Evolutionary conservation across 148 eudicot species (phyloP).

Genomic region (Tetragonia tetragonoides): DNA sequence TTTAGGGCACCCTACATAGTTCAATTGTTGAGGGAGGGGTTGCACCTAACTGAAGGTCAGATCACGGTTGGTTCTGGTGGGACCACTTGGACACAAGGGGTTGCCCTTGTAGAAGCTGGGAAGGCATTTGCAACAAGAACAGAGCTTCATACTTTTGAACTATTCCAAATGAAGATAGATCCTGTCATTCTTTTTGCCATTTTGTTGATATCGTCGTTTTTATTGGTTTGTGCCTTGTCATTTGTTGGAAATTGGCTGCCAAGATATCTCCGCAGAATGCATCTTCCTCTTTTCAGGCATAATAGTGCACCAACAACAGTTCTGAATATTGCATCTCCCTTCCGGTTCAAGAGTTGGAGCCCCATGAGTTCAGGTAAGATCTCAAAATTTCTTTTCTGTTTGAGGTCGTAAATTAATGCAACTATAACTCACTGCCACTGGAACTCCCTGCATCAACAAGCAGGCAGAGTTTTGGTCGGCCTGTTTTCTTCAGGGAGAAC

Average conservation of each 20-base stretch:
- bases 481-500: neutral
- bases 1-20: slow-evolving; percentile 93
- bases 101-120: slow-evolving; percentile 93
- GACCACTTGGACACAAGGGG: slow-evolving; percentile 97
- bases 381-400: neutral
- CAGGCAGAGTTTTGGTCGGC: neutral
- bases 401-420: neutral
- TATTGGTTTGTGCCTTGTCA: slow-evolving; percentile 57
- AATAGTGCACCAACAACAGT: slow-evolving; percentile 55
- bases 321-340: slow-evolving; percentile 64
- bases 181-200: slow-evolving; percentile 58
- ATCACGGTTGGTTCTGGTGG: slow-evolving; percentile 86
- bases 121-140: slow-evolving; percentile 54
- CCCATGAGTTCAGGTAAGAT: slow-evolving; percentile 67
- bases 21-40: slow-evolving; percentile 73
- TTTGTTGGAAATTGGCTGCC: slow-evolving; percentile 59
- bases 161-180: slow-evolving; percentile 63
- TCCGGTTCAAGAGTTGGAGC: slow-evolving; percentile 73
- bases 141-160: slow-evolving; percentile 43
- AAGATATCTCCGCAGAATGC: slow-evolving; percentile 52
- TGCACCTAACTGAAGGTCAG: slow-evolving; percentile 79
- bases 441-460: neutral
- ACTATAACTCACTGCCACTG: neutral
- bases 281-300: slow-evolving; percentile 70
- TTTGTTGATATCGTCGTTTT: slow-evolving; percentile 50